Evolutionary conservation across 768 basidiomycete species (phyloP), one percentile per base, ranked within the genome.

Genomic region (Hemileccinum impolitum): DNA sequence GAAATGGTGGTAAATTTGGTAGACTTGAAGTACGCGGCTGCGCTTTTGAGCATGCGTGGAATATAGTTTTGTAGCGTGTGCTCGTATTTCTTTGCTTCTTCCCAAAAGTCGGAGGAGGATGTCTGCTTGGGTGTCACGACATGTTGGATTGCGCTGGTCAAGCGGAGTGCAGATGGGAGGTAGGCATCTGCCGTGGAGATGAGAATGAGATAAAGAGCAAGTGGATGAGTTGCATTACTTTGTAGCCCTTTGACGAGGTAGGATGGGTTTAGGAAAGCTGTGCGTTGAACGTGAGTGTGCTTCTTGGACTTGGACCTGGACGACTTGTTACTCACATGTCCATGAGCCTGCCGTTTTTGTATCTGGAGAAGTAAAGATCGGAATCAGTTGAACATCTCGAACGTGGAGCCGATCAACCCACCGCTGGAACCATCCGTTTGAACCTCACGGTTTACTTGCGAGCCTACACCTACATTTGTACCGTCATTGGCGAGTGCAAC

Each of bases 41-140:
- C 59, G 3, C 10, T 35, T 4, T 5, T 6, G 2, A 61, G 59
- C 19, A 60, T 11, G 13, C 35, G 32, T 5, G 38, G 43, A 28
- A 54, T 35, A 39, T 52, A 45, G 1, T 37, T 36, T 8, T 43
- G 52, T 6, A 60, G 15, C 15, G 1, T 18, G 4, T 43, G 7
- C 38, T 52, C 47, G 3, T 37, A 45, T 36, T 48, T 11, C 18
- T 45, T 48, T 0, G 32, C 55, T 19, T 4, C 21, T 8, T 61
- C 55, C 59, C 45, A 57, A 45, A 51, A 54, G 31, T 58, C 40
- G 5, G 39, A 21, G 0, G 48, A 15, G 1, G 58, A 43, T 10
- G 21, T 6, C 34, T 17, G 9, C 14, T 31, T 4, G 15, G 51
- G 17, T 5, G 17, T 34, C 10, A 35, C 11, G 5, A 38, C 18